These are phyloP conservation scores for Globisporangium nodosum DNA, from an alignment of 352 stramenopile species.

Conservation along the genomic window DNA sequence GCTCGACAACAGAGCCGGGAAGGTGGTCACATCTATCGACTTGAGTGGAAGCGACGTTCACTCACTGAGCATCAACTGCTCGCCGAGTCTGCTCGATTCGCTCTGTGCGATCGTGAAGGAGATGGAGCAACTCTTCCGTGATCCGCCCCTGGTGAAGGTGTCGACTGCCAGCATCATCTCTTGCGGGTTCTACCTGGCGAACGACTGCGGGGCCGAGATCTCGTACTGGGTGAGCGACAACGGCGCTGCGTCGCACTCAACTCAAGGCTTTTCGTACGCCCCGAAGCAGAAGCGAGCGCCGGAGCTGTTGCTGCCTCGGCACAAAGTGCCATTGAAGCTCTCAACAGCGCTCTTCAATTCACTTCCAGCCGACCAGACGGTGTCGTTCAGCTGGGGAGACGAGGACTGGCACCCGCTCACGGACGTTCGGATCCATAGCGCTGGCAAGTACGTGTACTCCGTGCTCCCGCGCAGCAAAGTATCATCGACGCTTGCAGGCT, in stretches of 20 bases:
- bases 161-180: constrained; percentile 66
- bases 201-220: constrained; percentile 55
- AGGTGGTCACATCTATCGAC: constrained; percentile 44
- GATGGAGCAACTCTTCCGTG: constrained; percentile 33
- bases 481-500: background rate
- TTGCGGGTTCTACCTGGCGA: constrained; percentile 75
- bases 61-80: constrained; percentile 67
- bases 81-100: constrained; percentile 52
- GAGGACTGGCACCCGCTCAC: constrained; percentile 68
- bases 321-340: constrained; percentile 69
- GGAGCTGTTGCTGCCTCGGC: constrained; percentile 38
- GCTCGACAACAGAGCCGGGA: constrained; percentile 32
- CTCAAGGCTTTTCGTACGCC: constrained; percentile 55
- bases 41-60: constrained; percentile 51
- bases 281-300: constrained; percentile 32
- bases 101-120: constrained; percentile 59
- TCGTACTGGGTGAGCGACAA: constrained; percentile 63
- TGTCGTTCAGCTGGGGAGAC: constrained; percentile 72
- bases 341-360: constrained; percentile 62
- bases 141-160: constrained; percentile 17
- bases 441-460: constrained; percentile 74
- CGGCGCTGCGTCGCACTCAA: constrained; percentile 26
- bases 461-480: constrained; percentile 26
- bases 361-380: constrained; percentile 59
- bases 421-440: constrained; percentile 70